phyloP scores from a whole-genome alignment of 352 stramenopile species.

The Detonula confervacea region DNA sequence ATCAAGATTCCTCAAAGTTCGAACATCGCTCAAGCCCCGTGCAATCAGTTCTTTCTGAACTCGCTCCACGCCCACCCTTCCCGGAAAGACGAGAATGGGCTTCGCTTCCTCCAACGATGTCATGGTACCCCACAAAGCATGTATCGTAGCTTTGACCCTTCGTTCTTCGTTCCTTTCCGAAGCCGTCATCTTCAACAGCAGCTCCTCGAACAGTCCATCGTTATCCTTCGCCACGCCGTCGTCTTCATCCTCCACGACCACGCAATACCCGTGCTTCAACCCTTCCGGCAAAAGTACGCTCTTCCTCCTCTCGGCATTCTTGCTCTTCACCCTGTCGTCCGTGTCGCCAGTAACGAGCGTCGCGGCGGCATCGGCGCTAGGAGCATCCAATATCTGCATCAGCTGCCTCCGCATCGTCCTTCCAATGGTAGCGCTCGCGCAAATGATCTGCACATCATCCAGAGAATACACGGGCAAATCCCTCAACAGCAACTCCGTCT shows the following conservation, averaged over 20 bases:
- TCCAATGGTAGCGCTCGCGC: slow-evolving; percentile 70
- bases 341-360: slow-evolving; percentile 65
- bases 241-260: slow-evolving; percentile 32
- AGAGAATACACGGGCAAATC: slow-evolving; percentile 49
- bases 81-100: slow-evolving; percentile 71
- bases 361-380: slow-evolving; percentile 67
- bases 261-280: slow-evolving; percentile 58
- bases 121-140: slow-evolving; percentile 43
- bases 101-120: slow-evolving; percentile 27
- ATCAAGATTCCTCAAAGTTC: slow-evolving; percentile 49
- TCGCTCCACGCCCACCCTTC: slow-evolving; percentile 59
- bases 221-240: too few species aligned
- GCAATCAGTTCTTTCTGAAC: slow-evolving; percentile 49
- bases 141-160: slow-evolving; percentile 38
- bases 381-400: slow-evolving; percentile 64
- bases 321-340: slow-evolving; percentile 65
- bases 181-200: slow-evolving; percentile 20
- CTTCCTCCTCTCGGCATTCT: slow-evolving; percentile 56
- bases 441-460: slow-evolving; percentile 63
- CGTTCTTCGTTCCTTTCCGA: slow-evolving; percentile 50
- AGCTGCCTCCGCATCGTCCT: slow-evolving; percentile 69
- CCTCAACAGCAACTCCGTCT: slow-evolving; percentile 51
- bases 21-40: slow-evolving; percentile 50
- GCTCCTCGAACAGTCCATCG: too few species aligned
- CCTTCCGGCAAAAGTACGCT: slow-evolving; percentile 63